A percentile compares a stretch with the other conserved stretches of the same genome.
These are phyloP conservation scores for Boletus semigastroideus DNA, from an alignment of 1,284 basidiomycete species.

Conservation along the genomic window DNA sequence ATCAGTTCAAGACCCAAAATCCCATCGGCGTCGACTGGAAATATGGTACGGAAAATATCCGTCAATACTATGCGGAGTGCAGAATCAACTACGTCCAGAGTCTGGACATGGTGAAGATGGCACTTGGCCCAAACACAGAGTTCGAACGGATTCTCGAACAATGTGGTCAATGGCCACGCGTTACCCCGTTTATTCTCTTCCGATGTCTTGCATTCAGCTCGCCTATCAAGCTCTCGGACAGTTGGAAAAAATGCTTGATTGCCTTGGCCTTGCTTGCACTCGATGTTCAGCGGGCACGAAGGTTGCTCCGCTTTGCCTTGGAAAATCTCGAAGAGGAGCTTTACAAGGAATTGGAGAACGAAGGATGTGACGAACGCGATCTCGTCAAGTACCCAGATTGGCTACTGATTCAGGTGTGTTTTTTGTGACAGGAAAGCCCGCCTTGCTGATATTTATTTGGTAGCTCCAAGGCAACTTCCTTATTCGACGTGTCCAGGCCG, in stretches of 20 bases:
- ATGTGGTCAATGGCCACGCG: constrained; percentile 3
- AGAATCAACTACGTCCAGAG: background rate
- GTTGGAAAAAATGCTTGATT: background rate
- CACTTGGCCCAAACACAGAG: background rate
- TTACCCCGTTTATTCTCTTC: background rate
- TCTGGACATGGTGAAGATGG: background rate
- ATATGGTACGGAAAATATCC: background rate
- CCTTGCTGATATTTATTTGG: too few relatives aligned
- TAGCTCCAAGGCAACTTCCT: background rate
- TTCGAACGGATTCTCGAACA: background rate
- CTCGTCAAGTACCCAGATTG: background rate
- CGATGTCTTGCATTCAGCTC: constrained; percentile 1
- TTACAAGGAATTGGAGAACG: background rate
- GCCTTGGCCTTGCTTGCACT: background rate
- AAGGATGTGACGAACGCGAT: background rate
- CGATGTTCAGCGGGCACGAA: background rate
- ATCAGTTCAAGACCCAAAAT: background rate
- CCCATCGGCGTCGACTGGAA: too few relatives aligned
- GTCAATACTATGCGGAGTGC: background rate
- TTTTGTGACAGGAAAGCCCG: background rate
- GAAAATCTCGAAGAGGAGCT: background rate
- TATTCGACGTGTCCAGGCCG: background rate
- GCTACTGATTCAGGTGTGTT: background rate
- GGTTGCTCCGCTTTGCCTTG: background rate
- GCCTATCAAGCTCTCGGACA: background rate